phyloP scores from a whole-genome alignment of 2,329 filamentous ascomycete genomes.

The Pestalotiopsis fici region DNA sequence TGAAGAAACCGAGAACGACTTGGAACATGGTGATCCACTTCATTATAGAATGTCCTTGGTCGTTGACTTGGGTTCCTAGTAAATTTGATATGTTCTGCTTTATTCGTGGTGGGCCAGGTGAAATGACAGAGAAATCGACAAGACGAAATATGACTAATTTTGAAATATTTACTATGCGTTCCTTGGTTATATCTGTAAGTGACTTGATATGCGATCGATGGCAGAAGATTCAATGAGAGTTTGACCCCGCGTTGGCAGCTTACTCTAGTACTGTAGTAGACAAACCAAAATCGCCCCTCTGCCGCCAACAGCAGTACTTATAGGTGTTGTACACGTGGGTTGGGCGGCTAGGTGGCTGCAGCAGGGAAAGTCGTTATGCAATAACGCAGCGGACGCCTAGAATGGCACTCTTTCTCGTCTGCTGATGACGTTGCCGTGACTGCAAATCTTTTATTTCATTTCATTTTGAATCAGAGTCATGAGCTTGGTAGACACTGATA shows the following conservation, averaged over 20 bases:
- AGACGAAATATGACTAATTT: not conserved
- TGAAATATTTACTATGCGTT: not conserved
- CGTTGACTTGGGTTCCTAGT: not conserved
- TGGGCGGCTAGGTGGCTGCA: not conserved
- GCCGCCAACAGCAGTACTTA: not conserved
- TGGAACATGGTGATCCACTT: not conserved
- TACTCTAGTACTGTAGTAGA: not conserved
- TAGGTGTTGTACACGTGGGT: not conserved
- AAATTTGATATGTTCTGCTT: no score
- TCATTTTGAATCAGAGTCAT: not conserved
- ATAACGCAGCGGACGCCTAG: not conserved
- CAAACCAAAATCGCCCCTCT: not conserved
- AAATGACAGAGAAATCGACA: not conserved
- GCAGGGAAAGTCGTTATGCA: not conserved
- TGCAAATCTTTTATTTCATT: not conserved
- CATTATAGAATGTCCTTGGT: not conserved
- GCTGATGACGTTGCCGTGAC: not conserved
- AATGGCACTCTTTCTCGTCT: not conserved
- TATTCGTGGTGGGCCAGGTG: no score
- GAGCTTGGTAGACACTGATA: not conserved
- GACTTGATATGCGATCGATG: no score
- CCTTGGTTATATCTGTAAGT: not conserved
- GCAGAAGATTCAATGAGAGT: not conserved
- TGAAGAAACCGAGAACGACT: not conserved
- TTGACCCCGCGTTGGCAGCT: not conserved